Base-by-base conservation (phyloP, 73 alveolate species). In the Paramecium sonneborni region DNA sequence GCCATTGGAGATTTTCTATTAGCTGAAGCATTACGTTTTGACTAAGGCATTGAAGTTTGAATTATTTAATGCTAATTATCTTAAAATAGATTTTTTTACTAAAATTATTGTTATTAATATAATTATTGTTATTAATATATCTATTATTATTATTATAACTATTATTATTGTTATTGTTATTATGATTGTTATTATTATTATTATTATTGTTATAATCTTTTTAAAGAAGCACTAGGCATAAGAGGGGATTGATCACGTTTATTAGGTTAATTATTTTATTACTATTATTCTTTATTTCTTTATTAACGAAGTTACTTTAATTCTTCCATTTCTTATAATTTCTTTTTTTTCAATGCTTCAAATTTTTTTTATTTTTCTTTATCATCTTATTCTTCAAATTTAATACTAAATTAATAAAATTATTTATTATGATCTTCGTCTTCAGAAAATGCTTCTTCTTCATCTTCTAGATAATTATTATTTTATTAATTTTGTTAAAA, bases 211-310 rank as follows among this genome's bases (percentile, higher is more conserved):
- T 62, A 34, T 34, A 74, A 74, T 35, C 37, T 37, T 74, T 74
- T 74, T 74, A 74, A 74, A 14, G 87, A 74, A 11, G 90, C 90
- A 79, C 90, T 79, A 37, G 90, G 90, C 90, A 79, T 79, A 8
- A 79, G 28, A 10, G 90, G 72, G 4, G 69, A 79, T 34, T 20
- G 35, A 72, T 35, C 57, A 2, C 86, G 7, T 43, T 46, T 79
- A 30, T 46, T 46, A 24, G 15, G 15, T 30, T 18, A 52, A 52
- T 30, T 52, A 52, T 9, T 5, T 52, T 79, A 28, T 38, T 38
- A 12, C 11, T 76, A 21, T n/a, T 76, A 46, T 52, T 43, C 76
- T 79, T 79, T 79, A 5, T 26, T 44, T 79, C 76, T 38, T 10
- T 24, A 24, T 43, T 41, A 46, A 37, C 90, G 46, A 34, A 79